Percentiles rank a stretch among this genome's conserved stretches.
These are phyloP conservation scores for Colletotrichum acutatum DNA, from an alignment of 2,329 filamentous ascomycete genomes.

Conservation along the genomic window DNA sequence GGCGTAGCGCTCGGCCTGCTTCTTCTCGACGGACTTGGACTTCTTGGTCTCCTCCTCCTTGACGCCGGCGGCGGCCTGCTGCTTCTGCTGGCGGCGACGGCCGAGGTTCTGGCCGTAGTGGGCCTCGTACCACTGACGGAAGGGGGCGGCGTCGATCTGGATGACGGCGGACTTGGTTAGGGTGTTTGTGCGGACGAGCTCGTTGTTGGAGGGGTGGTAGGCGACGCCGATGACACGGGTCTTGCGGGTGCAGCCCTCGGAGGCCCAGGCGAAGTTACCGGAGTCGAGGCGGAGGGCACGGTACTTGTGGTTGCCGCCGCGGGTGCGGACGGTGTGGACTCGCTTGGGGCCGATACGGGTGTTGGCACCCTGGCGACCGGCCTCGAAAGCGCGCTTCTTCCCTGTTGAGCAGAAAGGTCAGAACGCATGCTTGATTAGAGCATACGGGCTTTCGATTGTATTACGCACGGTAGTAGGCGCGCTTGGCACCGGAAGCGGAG, in stretches of 20 bases:
- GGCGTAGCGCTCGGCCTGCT: slow-evolving; percentile 90
- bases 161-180: slow-evolving; percentile 98
- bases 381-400: slow-evolving; percentile 99
- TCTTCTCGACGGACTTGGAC: slow-evolving; percentile 95
- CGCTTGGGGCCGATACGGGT: slow-evolving; percentile 98
- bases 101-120: slow-evolving; percentile 95
- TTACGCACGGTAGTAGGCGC: slow-evolving; percentile 87
- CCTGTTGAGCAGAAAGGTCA: slow-evolving; percentile 73
- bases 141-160: slow-evolving; percentile 98
- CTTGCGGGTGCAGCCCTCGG: slow-evolving; percentile 98
- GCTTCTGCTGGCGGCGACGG: slow-evolving; percentile 90
- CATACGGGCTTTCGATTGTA: slow-evolving; percentile 76
- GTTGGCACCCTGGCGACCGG: slow-evolving; percentile 98
- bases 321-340: slow-evolving; percentile 95
- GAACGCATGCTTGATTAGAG: slow-evolving; percentile 71
- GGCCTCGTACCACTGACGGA: slow-evolving; percentile 99
- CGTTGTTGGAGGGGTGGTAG: slow-evolving; percentile 99
- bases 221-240: slow-evolving; percentile 97
- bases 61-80: slow-evolving; percentile 62
- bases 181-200: slow-evolving; percentile 99
- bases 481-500: slow-evolving; percentile 98
- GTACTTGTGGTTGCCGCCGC: slow-evolving; percentile 99
- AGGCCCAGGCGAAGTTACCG: slow-evolving; percentile 99
- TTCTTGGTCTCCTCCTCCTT: slow-evolving; percentile 84
- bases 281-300: slow-evolving; percentile 98